Evolutionary conservation across 1,284 basidiomycete genomes (phyloP), one percentile per base, ranked within the genome.

Genomic region (Vanrija sp.): DNA sequence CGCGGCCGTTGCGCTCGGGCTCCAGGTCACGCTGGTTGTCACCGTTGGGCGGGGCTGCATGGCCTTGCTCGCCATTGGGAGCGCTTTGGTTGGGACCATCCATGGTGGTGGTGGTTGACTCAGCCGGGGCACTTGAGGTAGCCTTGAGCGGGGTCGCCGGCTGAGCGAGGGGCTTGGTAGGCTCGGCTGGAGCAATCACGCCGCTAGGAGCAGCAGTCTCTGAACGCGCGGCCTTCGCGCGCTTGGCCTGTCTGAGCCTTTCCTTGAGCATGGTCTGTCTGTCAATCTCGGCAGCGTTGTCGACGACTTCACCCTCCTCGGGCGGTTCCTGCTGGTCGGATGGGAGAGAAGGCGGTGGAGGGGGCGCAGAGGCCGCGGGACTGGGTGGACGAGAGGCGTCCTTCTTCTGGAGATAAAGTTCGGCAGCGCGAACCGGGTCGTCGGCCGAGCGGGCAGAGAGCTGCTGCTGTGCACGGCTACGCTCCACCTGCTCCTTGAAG

Each of bases 401-500:
- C 31, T 31, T 31, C 31, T 31, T 31, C 12, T 39, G 38, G n/a
- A 58, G 42, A 42, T 53, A 59, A 22, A 51, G 45, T 42, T 59
- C 57, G 8, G 57, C 57, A 3, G 19, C 44, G 27, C 42, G 50
- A 4, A 31, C 44, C 18, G 27, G n/a, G 31, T 49, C 37, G 12
- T 22, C 36, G 8, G 45, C 18, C 22, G 20, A 16, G n/a, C 25
- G 5, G 18, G 39, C 39, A 15, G 35, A 10, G 22, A 10, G 18
- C 20, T 37, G 37, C 20, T 37, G 37, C 15, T 23, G 22, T 12
- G 27, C 47, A 19, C 55, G 49, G 16, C 38, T 57, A n/a, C 53
- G 50, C 25, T 53, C 55, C 10, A 60, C 55, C 41, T 57, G 59
- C 6, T 49, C 55, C 25, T 55, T 57, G 55, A 60, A 60, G 14